Percentiles rank a stretch among this genome's conserved stretches.
phyloP scores from a whole-genome alignment of 805 yeast species.

The Huiozyma naganishii region DNA sequence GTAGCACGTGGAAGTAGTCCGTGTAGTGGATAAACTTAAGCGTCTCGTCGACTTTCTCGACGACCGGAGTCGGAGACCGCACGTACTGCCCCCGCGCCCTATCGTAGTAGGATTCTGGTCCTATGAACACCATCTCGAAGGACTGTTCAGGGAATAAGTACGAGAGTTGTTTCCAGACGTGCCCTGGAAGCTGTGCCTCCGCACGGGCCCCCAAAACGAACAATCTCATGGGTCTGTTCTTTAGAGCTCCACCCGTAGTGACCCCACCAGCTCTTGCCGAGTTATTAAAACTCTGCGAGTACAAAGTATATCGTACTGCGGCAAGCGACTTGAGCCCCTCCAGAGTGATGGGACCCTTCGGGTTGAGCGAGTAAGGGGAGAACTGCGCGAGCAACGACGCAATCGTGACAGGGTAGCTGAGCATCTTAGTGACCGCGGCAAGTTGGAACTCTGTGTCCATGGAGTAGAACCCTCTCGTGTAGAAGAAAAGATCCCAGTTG shows the following conservation, averaged over 20 bases:
- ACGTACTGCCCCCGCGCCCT: slow-evolving; percentile 52
- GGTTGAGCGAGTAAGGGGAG: slow-evolving; percentile 73
- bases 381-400: slow-evolving; percentile 73
- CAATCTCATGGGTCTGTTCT: slow-evolving; percentile 81
- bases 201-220: slow-evolving; percentile 87
- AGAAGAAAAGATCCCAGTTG: slow-evolving; percentile 88
- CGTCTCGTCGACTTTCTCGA: slow-evolving; percentile 62
- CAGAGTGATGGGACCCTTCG: slow-evolving; percentile 77
- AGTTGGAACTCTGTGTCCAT: slow-evolving; percentile 96
- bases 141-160: slow-evolving; percentile 73
- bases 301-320: slow-evolving; percentile 81
- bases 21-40: slow-evolving; percentile 75
- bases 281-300: slow-evolving; percentile 37
- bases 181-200: slow-evolving; percentile 87
- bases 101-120: slow-evolving; percentile 84
- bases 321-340: slow-evolving; percentile 93
- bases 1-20: slow-evolving; percentile 80
- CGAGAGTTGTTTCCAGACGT: slow-evolving; percentile 89
- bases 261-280: too few species aligned
- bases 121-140: slow-evolving; percentile 84
- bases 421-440: slow-evolving; percentile 90
- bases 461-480: slow-evolving; percentile 84
- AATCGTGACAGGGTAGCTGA: slow-evolving; percentile 86
- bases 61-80: slow-evolving; percentile 44
- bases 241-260: slow-evolving; percentile 13